Evolutionary conservation across 1,139 yeast species (phyloP).

Genomic region (Hyphopichia wangnamkhiaoensis): DNA sequence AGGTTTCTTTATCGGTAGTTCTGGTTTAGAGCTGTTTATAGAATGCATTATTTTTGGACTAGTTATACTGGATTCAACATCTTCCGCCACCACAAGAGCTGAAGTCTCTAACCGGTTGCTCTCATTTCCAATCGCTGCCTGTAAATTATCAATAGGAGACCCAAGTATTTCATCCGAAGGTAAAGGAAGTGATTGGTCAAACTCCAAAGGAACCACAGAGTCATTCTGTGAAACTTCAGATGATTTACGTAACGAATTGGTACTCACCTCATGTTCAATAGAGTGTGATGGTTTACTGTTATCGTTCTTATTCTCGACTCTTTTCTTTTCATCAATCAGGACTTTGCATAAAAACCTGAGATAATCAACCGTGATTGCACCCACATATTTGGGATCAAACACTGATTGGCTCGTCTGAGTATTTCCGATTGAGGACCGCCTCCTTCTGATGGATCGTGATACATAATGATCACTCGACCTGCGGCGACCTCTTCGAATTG

Average conservation of each 20-base stretch:
- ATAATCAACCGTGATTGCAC: conserved; percentile 43
- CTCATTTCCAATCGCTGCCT: too few species aligned
- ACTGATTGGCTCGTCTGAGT: conserved; percentile 23
- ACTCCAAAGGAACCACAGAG: conserved; percentile 12
- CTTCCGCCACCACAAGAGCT: too few species aligned
- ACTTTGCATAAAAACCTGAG: conserved; percentile 37
- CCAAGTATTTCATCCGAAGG: conserved; percentile 16
- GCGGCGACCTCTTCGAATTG: conserved; percentile 11
- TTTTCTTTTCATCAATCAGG: conserved; percentile 22
- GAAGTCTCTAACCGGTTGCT: too few species aligned
- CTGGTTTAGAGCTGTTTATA: not conserved
- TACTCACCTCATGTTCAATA: not conserved
- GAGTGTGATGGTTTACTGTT: not conserved
- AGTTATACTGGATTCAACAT: too few species aligned
- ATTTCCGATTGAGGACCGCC: conserved; percentile 35
- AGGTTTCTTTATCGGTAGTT: not conserved
- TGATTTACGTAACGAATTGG: too few species aligned
- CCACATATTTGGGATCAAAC: conserved; percentile 35
- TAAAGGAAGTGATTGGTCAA: conserved; percentile 27
- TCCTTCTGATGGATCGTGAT: conserved; percentile 15
- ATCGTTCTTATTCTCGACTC: conserved; percentile 8
- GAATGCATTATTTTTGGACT: too few species aligned
- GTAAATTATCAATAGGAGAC: conserved; percentile 1
- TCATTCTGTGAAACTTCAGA: too few species aligned
- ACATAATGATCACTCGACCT: conserved; percentile 13